phyloP scores from a whole-genome alignment of 371 early-diverging fungal genomes.

The Mortierella sp. region DNA sequence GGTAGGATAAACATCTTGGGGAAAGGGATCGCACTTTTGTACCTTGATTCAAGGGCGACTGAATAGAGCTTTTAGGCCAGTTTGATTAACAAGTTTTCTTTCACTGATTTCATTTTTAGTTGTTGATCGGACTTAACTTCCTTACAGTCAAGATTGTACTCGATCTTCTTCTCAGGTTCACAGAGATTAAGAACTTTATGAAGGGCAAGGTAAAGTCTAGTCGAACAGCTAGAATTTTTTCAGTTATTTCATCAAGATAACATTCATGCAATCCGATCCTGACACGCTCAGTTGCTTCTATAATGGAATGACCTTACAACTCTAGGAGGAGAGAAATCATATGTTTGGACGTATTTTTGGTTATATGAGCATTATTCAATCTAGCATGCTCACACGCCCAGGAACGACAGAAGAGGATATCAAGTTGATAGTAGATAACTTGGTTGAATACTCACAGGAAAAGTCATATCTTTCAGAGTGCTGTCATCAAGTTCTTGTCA shows the following conservation, averaged over 20 bases:
- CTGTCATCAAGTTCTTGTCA: slow-evolving; percentile 78
- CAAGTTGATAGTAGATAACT: slow-evolving; percentile 70
- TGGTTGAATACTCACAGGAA: slow-evolving; percentile 73
- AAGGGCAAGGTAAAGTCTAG: slow-evolving; percentile 57
- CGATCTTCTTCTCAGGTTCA: slow-evolving; percentile 75
- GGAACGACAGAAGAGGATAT: slow-evolving; percentile 77
- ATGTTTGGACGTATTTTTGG: slow-evolving; percentile 94
- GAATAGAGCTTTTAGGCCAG: neutral
- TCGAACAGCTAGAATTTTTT: slow-evolving; percentile 6
- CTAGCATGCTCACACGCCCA: slow-evolving; percentile 81
- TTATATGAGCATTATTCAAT: slow-evolving; percentile 81
- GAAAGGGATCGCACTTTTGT: too few species aligned
- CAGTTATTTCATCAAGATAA: neutral
- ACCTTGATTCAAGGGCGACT: too few species aligned
- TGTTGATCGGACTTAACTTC: slow-evolving; percentile 60
- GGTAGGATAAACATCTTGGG: slow-evolving; percentile 44
- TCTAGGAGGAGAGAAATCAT: slow-evolving; percentile 90
- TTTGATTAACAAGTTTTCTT: slow-evolving; percentile 8
- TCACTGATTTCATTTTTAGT: slow-evolving; percentile 24
- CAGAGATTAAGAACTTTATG: slow-evolving; percentile 69
- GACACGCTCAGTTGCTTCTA: neutral
- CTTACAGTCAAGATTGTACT: slow-evolving; percentile 72
- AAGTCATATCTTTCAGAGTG: slow-evolving; percentile 86
- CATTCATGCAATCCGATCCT: neutral
- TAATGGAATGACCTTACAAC: slow-evolving; percentile 27